These are phyloP conservation scores for Phytophthora hybrid DNA, from an alignment of 352 stramenopile species.

Conservation along the genomic window DNA sequence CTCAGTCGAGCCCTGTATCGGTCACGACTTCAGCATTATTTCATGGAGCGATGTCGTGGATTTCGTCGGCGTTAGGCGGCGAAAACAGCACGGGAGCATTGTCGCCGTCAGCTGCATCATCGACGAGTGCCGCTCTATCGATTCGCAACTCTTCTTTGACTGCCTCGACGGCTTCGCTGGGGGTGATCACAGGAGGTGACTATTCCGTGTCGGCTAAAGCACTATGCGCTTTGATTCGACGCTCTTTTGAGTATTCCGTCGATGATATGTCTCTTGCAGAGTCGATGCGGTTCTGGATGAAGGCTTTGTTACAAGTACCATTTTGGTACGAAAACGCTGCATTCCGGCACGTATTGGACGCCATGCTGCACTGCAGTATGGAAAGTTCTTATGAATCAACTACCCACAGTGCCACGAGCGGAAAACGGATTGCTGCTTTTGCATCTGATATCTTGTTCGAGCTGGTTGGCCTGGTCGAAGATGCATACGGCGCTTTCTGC, in stretches of 20 bases:
- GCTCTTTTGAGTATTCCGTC: slow-evolving; percentile 69
- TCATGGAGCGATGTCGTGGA: slow-evolving; percentile 67
- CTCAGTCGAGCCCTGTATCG: slow-evolving; percentile 51
- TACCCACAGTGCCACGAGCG: background rate
- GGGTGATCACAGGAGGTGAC: slow-evolving; percentile 50
- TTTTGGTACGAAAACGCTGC: slow-evolving; percentile 84
- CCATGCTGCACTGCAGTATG: slow-evolving; percentile 77
- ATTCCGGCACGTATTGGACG: slow-evolving; percentile 72
- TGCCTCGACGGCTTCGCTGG: slow-evolving; percentile 55
- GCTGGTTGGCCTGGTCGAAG: slow-evolving; percentile 47
- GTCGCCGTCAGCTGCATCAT: slow-evolving; percentile 47
- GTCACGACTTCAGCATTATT: slow-evolving; percentile 66
- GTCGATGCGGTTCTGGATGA: slow-evolving; percentile 68
- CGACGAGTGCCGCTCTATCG: slow-evolving; percentile 51
- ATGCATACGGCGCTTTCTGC: slow-evolving; percentile 50
- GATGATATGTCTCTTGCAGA: slow-evolving; percentile 46
- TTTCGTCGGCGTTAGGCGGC: slow-evolving; percentile 60
- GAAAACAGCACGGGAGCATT: slow-evolving; percentile 41
- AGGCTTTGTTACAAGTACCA: slow-evolving; percentile 70
- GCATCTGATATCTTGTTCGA: slow-evolving; percentile 43
- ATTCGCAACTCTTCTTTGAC: slow-evolving; percentile 65
- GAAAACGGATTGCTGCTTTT: background rate
- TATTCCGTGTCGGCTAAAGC: slow-evolving; percentile 65
- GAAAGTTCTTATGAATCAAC: slow-evolving; percentile 33
- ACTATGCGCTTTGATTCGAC: slow-evolving; percentile 62